phyloP scores from a whole-genome alignment of 495 filamentous ascomycete genomes.

The Polyplosphaeria fusca region DNA sequence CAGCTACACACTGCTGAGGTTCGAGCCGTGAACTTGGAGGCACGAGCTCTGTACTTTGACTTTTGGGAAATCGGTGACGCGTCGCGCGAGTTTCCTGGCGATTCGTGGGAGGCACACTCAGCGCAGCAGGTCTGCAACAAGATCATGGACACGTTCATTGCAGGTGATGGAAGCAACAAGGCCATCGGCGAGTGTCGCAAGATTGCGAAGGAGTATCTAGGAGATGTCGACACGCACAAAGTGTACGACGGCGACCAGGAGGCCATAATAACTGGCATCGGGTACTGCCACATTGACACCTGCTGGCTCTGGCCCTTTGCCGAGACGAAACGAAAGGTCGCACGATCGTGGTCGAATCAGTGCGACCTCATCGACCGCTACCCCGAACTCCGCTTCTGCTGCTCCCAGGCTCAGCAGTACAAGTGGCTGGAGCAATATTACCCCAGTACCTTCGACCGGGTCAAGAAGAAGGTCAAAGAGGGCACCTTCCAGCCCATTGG shows the following conservation, averaged over 20 bases:
- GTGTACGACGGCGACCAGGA: slow-evolving; percentile 76
- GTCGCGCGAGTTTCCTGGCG: slow-evolving; percentile 39
- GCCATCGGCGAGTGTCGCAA: slow-evolving; percentile 74
- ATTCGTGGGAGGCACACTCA: slow-evolving; percentile 67
- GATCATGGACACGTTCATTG: slow-evolving; percentile 86
- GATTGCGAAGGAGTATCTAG: slow-evolving; percentile 79
- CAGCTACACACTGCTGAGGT: slow-evolving; percentile 77
- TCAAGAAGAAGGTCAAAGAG: slow-evolving; percentile 84
- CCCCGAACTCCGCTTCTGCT: slow-evolving; percentile 86
- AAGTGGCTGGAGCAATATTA: slow-evolving; percentile 94
- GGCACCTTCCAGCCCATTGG: slow-evolving; percentile 92
- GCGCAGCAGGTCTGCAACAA: slow-evolving; percentile 77
- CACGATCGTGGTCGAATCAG: slow-evolving; percentile 93
- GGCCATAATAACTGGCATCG: slow-evolving; percentile 80
- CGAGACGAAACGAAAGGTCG: slow-evolving; percentile 97
- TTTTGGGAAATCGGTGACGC: slow-evolving; percentile 83
- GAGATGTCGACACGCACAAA: slow-evolving; percentile 73
- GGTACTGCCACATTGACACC: slow-evolving; percentile 95
- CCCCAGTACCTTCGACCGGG: slow-evolving; percentile 80
- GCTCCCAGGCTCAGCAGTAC: slow-evolving; percentile 93
- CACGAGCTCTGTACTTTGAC: slow-evolving; percentile 78
- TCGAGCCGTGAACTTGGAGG: slow-evolving; percentile 81
- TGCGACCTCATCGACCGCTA: slow-evolving; percentile 92
- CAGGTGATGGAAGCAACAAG: slow-evolving; percentile 67
- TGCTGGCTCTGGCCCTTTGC: slow-evolving; percentile 99